Conservation (phyloP, 305 asterid species). For the Fraxinus floribunda region DNA sequence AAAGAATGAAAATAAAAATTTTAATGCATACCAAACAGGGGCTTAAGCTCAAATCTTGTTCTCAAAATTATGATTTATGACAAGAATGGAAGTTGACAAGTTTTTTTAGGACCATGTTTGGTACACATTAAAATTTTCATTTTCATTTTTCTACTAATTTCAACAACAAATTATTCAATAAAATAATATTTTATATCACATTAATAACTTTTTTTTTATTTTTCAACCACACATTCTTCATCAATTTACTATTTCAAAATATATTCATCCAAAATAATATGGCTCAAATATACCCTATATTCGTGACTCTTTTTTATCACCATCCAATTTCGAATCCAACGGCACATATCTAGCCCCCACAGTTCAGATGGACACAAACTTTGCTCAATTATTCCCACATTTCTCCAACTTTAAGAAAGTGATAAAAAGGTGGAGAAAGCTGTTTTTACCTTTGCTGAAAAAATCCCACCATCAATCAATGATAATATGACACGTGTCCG, state of each 20-base stretch:
- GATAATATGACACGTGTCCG: neutral
- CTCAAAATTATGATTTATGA: neutral
- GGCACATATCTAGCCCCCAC: neutral
- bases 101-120: neutral
- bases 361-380: neutral
- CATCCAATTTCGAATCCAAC: neutral
- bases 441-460: neutral
- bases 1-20: no score
- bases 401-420: neutral
- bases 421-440: neutral
- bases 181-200: no score
- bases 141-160: no score
- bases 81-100: neutral
- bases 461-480: neutral
- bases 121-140: no score
- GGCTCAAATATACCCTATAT: no score
- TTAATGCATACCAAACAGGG: no score
- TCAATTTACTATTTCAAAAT: no score
- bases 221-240: no score
- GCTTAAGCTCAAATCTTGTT: neutral
- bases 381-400: neutral
- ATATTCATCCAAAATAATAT: no score
- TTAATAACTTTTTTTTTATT: no score
- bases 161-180: no score
- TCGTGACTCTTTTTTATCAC: neutral